Base-by-base conservation (phyloP, 208 protist genomes). In the Leishmania major region DNA sequence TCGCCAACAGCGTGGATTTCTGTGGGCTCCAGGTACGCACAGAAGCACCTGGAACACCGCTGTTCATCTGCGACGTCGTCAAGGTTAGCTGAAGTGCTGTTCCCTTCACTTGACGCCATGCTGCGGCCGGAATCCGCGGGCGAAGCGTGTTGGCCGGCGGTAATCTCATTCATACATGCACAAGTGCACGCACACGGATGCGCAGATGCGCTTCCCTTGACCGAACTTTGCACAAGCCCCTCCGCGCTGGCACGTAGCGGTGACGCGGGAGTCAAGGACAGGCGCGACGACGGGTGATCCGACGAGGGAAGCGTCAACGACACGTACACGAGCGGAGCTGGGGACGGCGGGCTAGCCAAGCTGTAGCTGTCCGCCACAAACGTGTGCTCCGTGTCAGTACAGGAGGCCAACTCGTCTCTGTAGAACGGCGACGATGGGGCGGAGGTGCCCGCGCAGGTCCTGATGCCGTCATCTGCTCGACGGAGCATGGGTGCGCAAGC, bases 271-370 rank as follows among this genome's bases (percentile, higher is more conserved):
- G 19, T 5, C 31, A 47, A 49, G 66, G 13, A 43, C 3, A n/a
- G 66, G 66, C 43, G 25, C 69, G 15, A 43, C 43, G 69, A 19
- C 7, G 43, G 69, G 37, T 31, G 22, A 0, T 43, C 6, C 43
- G 43, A 47, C 11, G 69, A 43, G 8, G 72, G 49, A 40, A 60
- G n/a, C 72, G 49, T 60, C 51, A 64, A 19, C 45, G 25, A 47
- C 80, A 85, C 71, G 72, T 43, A 79, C 25, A 81, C 11, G n/a
- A 85, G 77, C 7, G 77, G 57, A 19, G 82, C 37, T 17, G 77
- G 82, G 0, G 77, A 75, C 19, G 82, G n/a, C 45, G 77, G 59
- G 15, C n/a, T 47, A 1, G 70, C 62, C 15, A 43, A 11, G 2
- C 59, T 70, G 3, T 35, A 17, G 37, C 59, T 78, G n/a, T 62